phyloP scores from a whole-genome alignment of 805 yeast species.

The Hanseniaspora clermontiae region DNA sequence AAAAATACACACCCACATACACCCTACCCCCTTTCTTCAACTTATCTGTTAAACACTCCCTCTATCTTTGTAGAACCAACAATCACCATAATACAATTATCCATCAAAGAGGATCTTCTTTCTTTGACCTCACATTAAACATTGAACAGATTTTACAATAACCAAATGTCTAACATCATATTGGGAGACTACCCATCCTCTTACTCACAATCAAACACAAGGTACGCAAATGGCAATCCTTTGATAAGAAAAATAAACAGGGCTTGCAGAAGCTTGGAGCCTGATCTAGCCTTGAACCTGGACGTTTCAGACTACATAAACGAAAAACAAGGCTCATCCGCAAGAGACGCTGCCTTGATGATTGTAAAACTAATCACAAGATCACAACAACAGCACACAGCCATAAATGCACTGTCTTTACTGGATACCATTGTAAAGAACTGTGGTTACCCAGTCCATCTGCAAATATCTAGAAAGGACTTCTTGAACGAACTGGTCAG shows the following conservation, averaged over 20 bases:
- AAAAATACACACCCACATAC: too few relatives aligned
- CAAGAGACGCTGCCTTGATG: conserved; percentile 83
- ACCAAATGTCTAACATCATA: conserved; percentile 21
- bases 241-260: conserved; percentile 41
- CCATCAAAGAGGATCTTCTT: too few relatives aligned
- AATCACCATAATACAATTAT: too few relatives aligned
- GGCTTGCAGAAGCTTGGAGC: conserved; percentile 86
- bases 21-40: too few relatives aligned
- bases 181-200: conserved; percentile 27
- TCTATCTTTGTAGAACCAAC: too few relatives aligned
- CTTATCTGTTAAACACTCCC: too few relatives aligned
- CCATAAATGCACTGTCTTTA: conserved; percentile 68
- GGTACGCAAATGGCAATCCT: conserved; percentile 22
- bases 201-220: conserved; percentile 17
- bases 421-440: conserved; percentile 87
- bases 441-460: conserved; percentile 94
- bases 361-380: conserved; percentile 64
- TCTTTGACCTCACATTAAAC: too few relatives aligned
- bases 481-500: conserved; percentile 86
- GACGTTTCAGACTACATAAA: conserved; percentile 91
- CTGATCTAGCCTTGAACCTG: conserved; percentile 74
- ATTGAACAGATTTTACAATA: not conserved
- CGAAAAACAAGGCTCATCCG: conserved; percentile 79
- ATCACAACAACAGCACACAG: conserved; percentile 70
- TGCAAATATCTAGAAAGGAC: conserved; percentile 89